Percentiles rank a stretch among this genome's conserved stretches.
Conservation (phyloP, 371 early-diverging fungal genomes). For the Mortierella sp. region DNA sequence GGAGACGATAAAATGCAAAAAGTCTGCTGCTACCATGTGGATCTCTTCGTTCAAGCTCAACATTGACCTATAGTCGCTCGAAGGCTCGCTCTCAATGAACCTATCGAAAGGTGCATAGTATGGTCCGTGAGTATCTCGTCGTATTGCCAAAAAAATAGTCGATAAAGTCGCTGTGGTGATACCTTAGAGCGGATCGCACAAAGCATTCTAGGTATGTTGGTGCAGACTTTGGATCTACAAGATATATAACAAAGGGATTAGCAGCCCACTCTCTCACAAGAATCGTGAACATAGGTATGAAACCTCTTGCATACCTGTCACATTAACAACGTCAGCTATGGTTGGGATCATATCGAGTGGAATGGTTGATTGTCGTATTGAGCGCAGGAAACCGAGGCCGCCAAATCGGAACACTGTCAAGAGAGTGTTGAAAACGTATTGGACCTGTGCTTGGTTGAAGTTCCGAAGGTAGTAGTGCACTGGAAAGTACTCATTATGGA, state of each 20-base stretch:
- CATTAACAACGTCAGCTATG: conserved; percentile 28
- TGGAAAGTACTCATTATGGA: conserved; percentile 59
- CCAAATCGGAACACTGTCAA: conserved; percentile 66
- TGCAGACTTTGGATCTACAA: conserved; percentile 28
- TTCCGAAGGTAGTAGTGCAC: conserved; percentile 65
- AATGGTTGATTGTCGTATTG: conserved; percentile 56
- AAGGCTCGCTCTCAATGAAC: conserved; percentile 52
- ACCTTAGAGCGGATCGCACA: conserved; percentile 43
- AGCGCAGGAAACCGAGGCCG: conserved; percentile 65
- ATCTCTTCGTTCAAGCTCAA: conserved; percentile 57
- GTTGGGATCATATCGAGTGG: conserved; percentile 32
- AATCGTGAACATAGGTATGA: not conserved
- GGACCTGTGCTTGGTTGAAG: conserved; percentile 74
- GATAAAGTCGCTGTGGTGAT: not conserved
- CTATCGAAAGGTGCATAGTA: conserved; percentile 3
- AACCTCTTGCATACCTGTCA: conserved; percentile 15
- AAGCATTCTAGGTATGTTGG: conserved; percentile 51
- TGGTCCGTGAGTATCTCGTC: too few relatives aligned
- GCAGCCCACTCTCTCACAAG: not conserved
- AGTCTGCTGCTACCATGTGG: conserved; percentile 71
- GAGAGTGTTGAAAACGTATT: conserved; percentile 73
- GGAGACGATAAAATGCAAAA: conserved; percentile 69
- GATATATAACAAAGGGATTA: not conserved
- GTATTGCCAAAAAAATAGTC: not conserved
- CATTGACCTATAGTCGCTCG: conserved; percentile 42